phyloP scores from a whole-genome alignment of 306 rosid genomes.

The Cucumis hystrix region DNA sequence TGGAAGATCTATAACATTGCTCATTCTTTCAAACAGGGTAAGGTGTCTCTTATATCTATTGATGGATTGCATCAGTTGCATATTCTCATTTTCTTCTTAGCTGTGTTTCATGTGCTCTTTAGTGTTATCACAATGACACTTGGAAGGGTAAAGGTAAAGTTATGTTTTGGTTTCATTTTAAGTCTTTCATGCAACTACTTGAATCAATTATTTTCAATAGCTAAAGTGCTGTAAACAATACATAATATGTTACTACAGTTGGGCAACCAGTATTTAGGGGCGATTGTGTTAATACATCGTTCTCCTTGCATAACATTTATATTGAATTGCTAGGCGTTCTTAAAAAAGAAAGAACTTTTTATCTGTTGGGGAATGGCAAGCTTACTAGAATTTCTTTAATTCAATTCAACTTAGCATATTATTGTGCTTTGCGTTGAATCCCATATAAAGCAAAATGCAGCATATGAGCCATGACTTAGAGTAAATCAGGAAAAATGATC shows the following conservation, averaged over 20 bases:
- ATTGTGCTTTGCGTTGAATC: background rate
- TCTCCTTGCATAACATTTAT: too few relatives aligned
- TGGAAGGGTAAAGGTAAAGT: conserved; percentile 77
- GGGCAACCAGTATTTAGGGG: too few relatives aligned
- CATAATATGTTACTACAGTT: too few relatives aligned
- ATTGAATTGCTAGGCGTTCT: too few relatives aligned
- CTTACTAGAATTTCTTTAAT: background rate
- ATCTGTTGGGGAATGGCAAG: background rate
- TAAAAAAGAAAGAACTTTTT: too few relatives aligned
- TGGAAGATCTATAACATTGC: background rate
- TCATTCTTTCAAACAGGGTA: conserved; percentile 35
- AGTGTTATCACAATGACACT: conserved; percentile 88
- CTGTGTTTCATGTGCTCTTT: conserved; percentile 71
- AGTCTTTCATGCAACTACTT: background rate
- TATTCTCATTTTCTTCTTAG: conserved; percentile 91
- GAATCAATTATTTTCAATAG: background rate
- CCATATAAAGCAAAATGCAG: background rate
- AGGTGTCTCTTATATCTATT: conserved; percentile 50
- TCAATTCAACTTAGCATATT: background rate
- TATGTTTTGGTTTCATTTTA: background rate
- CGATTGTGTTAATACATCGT: too few relatives aligned
- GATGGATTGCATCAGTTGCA: conserved; percentile 91
- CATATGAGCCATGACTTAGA: background rate
- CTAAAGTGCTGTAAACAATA: background rate
- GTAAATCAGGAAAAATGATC: background rate